phyloP scores from a whole-genome alignment of 306 rosid genomes.

The Potentilla sterilis region DNA sequence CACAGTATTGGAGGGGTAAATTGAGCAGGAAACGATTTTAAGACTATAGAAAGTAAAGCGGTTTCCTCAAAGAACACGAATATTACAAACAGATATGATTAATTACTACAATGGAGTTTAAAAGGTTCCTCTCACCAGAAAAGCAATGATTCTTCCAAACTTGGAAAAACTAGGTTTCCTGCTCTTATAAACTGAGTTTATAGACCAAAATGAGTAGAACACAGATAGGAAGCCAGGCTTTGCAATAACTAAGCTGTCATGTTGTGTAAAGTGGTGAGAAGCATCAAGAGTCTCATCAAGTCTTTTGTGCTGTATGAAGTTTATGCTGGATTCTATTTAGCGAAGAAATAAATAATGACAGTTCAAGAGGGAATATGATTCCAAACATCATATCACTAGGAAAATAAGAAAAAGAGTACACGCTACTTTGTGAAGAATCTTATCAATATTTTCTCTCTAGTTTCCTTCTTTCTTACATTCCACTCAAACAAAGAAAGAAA shows the following conservation, averaged over 20 bases:
- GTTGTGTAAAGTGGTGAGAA: neutral
- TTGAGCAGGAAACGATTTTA: neutral
- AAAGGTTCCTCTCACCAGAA: neutral
- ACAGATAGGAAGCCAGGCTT: neutral
- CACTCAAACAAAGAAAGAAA: slow-evolving; percentile 2
- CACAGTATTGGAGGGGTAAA: neutral
- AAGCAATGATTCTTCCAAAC: neutral
- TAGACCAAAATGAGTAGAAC: neutral
- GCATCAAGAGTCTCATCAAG: neutral
- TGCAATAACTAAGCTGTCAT: neutral
- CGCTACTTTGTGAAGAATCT: slow-evolving; percentile 1
- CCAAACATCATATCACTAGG: slow-evolving; percentile 11
- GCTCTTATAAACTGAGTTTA: neutral
- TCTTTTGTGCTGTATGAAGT: neutral
- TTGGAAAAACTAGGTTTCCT: neutral
- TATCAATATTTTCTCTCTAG: neutral
- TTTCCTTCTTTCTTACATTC: neutral
- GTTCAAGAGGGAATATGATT: neutral
- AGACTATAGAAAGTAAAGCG: neutral
- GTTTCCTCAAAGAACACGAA: neutral
- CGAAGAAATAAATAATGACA: neutral
- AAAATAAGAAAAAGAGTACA: neutral
- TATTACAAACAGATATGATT: neutral
- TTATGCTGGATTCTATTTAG: slow-evolving; percentile 6
- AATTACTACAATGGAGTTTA: neutral